Percentiles rank a stretch among this genome's conserved stretches.
These are phyloP conservation scores for Turnera subulata DNA, from an alignment of 345 rosid species.

Conservation along the genomic window DNA sequence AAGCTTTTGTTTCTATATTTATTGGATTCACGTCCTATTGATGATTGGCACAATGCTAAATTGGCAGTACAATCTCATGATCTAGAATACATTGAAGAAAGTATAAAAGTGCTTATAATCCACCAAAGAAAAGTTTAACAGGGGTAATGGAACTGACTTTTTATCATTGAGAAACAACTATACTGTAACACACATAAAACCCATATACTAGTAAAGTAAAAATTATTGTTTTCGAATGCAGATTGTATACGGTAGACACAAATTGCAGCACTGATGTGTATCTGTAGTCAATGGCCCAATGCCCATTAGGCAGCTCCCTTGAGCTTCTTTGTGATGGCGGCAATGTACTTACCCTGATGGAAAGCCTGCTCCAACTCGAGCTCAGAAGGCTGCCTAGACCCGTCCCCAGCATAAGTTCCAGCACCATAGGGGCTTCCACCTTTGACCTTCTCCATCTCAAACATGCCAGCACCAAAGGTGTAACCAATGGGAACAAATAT, in stretches of 20 bases:
- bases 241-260: conserved; percentile 9
- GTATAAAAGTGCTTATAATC: not conserved
- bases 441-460: conserved; percentile 87
- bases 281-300: too few relatives aligned
- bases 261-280: not conserved
- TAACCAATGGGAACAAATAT: conserved; percentile 84
- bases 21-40: not conserved
- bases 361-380: conserved; percentile 83
- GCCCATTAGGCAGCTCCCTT: conserved; percentile 47
- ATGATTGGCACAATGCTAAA: too few relatives aligned
- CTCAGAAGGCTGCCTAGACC: conserved; percentile 77
- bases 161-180: conserved; percentile 16
- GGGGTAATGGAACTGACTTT: conserved; percentile 13
- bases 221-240: conserved; percentile 25
- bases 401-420: conserved; percentile 91
- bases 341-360: conserved; percentile 92
- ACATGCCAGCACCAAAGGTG: conserved; percentile 97
- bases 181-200: conserved; percentile 20
- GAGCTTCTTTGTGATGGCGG: conserved; percentile 82
- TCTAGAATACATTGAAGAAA: too few relatives aligned
- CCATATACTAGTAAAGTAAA: conserved; percentile 14
- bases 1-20: too few relatives aligned
- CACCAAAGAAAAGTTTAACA: conserved; percentile 2
- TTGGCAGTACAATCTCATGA: not conserved
- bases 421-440: conserved; percentile 97